Percentiles rank a stretch among this genome's conserved stretches.
Evolutionary conservation across 2,329 filamentous ascomycete species (phyloP).

Genomic region (Fusarium scirpi): DNA sequence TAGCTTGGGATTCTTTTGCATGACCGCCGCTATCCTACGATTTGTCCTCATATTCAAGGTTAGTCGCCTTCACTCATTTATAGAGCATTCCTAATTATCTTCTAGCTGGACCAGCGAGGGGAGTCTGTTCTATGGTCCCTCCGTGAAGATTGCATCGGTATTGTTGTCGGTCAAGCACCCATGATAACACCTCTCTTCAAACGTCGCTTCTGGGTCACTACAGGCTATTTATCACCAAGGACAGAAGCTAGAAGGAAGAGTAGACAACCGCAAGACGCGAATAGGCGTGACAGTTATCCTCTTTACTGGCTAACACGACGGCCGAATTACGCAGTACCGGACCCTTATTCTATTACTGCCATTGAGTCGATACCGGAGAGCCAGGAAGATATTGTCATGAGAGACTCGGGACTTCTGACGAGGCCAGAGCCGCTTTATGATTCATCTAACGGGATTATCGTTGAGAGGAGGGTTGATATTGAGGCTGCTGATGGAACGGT

Average conservation of each 20-base stretch:
- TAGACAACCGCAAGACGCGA: background rate
- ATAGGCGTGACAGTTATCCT: constrained; percentile 10
- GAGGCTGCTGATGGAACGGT: constrained; percentile 11
- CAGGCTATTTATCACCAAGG: background rate
- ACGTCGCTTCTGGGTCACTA: constrained; percentile 43
- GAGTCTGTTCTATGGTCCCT: constrained; percentile 54
- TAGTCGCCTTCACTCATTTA: too few species aligned
- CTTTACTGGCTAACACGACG: background rate
- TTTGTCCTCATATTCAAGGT: constrained; percentile 49
- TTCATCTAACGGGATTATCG: constrained; percentile 4
- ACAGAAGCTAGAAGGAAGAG: background rate
- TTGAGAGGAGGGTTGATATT: constrained; percentile 18
- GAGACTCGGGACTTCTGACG: background rate
- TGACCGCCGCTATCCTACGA: constrained; percentile 46
- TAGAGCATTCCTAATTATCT: too few species aligned
- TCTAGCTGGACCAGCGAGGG: constrained; percentile 30
- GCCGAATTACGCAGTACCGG: background rate
- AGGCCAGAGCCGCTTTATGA: background rate
- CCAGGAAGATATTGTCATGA: constrained; percentile 21
- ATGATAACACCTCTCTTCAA: constrained; percentile 50
- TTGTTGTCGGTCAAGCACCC: constrained; percentile 53
- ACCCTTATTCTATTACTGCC: constrained; percentile 3
- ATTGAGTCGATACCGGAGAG: constrained; percentile 23
- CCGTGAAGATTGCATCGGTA: constrained; percentile 54
- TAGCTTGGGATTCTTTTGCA: constrained; percentile 51